Conservation (phyloP, 2,329 filamentous ascomycete species). For the Stenocarpella maydis region DNA sequence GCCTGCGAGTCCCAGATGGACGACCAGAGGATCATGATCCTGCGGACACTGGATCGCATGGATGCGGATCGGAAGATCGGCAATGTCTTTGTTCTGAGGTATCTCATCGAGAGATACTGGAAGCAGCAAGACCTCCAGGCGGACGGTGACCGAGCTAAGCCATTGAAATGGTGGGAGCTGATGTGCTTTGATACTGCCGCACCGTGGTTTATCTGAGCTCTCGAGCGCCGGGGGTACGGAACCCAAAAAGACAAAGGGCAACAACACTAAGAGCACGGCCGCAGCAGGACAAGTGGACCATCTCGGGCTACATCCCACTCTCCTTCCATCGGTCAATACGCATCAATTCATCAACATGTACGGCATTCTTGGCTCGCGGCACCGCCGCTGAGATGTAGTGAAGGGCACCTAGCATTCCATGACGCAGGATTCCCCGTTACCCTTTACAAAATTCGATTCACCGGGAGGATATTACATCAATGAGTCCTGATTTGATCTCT, state of each 20-base stretch:
- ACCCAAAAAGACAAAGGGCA: not conserved
- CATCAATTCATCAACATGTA: not conserved
- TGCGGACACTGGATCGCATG: constrained; percentile 52
- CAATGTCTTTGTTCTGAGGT: constrained; percentile 53
- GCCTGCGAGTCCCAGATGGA: constrained; percentile 54
- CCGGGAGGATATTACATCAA: not conserved
- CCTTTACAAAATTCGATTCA: not conserved
- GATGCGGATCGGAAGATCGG: constrained; percentile 53
- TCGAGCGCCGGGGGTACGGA: not conserved
- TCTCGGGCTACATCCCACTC: not conserved
- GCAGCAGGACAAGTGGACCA: not conserved
- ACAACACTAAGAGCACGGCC: not conserved
- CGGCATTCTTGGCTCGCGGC: not conserved
- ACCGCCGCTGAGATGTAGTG: not conserved
- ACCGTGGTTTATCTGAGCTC: constrained; percentile 47
- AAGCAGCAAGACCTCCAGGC: constrained; percentile 53
- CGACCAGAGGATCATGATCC: constrained; percentile 50
- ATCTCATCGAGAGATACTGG: constrained; percentile 55
- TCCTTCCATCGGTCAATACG: not conserved
- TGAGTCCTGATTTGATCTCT: not conserved
- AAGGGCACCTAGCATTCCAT: not conserved
- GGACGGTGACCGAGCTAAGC: constrained; percentile 41
- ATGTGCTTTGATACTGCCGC: constrained; percentile 45
- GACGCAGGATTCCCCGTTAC: not conserved
- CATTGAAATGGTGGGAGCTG: constrained; percentile 50